Base-by-base conservation (phyloP, 1,284 basidiomycete genomes). In the Marasmius sp. region DNA sequence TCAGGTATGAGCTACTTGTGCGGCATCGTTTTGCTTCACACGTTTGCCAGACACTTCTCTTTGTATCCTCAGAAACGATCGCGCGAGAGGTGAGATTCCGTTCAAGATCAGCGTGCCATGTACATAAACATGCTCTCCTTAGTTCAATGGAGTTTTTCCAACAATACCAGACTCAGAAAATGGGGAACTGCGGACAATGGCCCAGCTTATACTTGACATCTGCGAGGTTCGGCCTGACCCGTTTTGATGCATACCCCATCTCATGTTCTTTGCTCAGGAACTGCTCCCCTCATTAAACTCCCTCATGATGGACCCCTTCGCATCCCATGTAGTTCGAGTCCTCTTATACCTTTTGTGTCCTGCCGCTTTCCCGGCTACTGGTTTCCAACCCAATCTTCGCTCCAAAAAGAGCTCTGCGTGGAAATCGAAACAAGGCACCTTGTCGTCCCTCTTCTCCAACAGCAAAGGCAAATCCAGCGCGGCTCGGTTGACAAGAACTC, bases 1-100 rank as follows among this genome's bases (percentile, higher is more conserved):
- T 22, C 61, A 93, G 91, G 16, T 92, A 87, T 67, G 86, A 86
- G 64, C 72, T 80, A 48, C 80, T 97, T 16, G 79, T 87, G 41
- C 85, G 81, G 68, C 92, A 97, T 71, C 85, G 95, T 22, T 95
- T 95, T 76, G 93, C 91, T 16, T 95, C 93, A 27, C 95, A 97
- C 83, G 95, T 97, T 9, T 89, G 91, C 66, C 95, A 97, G 74
- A 97, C 94, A 0, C 78, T 96, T 65, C 82, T 97, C 66, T 83
- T 83, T 4, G 83, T 94, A 6, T 87, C 88, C 0, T 77, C 77
- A n/a, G 84, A 89, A 51, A 94, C 94, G 0, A 77, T 95, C 27
- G 83, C 87, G 53, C 83, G 95, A 69, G 95, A 98, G 84, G 94
- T 93, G 63, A 27, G 66, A 45, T 52, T 38, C 50, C 45, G 45